Conservation (phyloP, 495 filamentous ascomycete species). For the Trichoderma orchidacearum region DNA sequence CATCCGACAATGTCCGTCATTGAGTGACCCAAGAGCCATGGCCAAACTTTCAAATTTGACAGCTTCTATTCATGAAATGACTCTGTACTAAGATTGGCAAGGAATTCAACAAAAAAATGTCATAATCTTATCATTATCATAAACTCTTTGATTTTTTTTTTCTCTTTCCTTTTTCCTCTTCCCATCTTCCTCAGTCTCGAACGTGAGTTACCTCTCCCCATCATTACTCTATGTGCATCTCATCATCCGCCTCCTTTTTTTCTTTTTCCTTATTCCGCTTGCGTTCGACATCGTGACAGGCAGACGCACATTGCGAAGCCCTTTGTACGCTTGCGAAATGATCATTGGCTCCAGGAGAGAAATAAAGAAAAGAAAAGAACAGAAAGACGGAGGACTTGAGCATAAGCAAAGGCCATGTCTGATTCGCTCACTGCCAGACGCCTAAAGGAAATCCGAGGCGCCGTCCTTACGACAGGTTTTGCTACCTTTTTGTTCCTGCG, state of each 20-base stretch:
- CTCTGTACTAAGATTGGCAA: too few relatives aligned
- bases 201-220: too few relatives aligned
- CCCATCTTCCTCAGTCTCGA: too few relatives aligned
- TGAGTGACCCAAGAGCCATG: too few relatives aligned
- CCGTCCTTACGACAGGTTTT: slow-evolving; percentile 12
- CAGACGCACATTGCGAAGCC: too few relatives aligned
- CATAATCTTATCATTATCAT: slow-evolving; percentile 8
- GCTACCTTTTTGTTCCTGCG: neutral
- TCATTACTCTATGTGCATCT: neutral
- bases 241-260: neutral
- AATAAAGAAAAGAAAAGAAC: neutral
- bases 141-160: slow-evolving; percentile 9
- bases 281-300: too few relatives aligned
- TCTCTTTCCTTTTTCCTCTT: neutral
- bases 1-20: too few relatives aligned
- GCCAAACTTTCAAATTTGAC: too few relatives aligned
- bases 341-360: neutral
- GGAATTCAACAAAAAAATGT: neutral
- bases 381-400: neutral
- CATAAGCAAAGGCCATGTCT: neutral
- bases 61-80: too few relatives aligned
- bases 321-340: too few relatives aligned
- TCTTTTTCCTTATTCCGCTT: too few relatives aligned
- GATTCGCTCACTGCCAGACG: neutral
- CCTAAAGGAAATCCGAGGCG: slow-evolving; percentile 14